Evolutionary conservation across 306 rosid species (phyloP).

Genomic region (Prunus salicina): DNA sequence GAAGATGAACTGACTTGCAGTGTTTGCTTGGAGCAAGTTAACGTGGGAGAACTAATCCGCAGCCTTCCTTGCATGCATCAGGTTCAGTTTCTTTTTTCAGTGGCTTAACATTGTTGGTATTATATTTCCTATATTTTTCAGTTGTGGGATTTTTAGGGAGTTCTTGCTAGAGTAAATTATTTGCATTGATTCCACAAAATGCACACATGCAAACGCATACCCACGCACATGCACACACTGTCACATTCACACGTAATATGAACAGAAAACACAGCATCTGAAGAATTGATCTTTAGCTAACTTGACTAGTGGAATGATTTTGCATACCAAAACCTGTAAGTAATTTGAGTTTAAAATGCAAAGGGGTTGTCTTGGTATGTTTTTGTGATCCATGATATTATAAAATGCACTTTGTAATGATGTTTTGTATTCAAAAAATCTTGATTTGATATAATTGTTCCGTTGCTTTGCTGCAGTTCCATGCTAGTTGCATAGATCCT

Average conservation of each 20-base stretch:
- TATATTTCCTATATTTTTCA: neutral
- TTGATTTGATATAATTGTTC: neutral
- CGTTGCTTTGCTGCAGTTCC: conserved; percentile 53
- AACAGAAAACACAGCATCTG: neutral
- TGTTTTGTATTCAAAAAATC: neutral
- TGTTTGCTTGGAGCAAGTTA: conserved; percentile 97
- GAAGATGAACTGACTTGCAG: conserved; percentile 96
- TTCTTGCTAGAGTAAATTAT: neutral
- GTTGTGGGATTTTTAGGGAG: neutral
- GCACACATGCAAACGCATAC: neutral
- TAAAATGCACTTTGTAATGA: neutral
- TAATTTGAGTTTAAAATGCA: neutral
- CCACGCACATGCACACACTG: neutral
- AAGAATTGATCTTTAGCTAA: neutral
- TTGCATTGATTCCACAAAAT: neutral
- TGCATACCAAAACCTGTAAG: neutral
- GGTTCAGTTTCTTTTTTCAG: conserved; percentile 37
- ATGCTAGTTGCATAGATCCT: conserved; percentile 86
- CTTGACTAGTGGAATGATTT: neutral
- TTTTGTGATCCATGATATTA: too few species aligned
- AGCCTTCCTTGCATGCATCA: conserved; percentile 98
- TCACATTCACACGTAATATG: neutral
- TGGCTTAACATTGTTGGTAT: neutral
- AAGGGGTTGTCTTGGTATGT: neutral
- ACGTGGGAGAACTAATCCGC: conserved; percentile 77